phyloP scores from a whole-genome alignment of 495 filamentous ascomycete species.

The Xylaria longipes region DNA sequence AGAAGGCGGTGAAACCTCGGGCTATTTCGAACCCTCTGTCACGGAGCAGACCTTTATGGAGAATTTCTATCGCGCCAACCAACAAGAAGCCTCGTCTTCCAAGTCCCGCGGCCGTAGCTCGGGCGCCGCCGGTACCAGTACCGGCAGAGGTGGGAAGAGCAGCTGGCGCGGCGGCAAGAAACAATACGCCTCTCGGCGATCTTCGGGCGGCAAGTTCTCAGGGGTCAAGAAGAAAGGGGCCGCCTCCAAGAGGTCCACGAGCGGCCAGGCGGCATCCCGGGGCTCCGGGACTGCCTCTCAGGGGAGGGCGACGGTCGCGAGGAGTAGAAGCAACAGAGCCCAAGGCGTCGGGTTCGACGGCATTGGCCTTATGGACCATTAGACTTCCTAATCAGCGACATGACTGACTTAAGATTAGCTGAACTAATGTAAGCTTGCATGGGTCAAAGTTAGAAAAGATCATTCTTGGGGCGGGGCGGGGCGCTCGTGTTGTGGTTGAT shows the following conservation, averaged over 20 bases:
- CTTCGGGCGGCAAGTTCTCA: constrained; percentile 35
- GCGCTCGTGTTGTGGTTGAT: background rate
- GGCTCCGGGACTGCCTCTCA: constrained; percentile 22
- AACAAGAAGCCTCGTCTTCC: constrained; percentile 25
- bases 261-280: constrained; percentile 27
- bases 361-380: constrained; percentile 41
- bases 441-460: background rate
- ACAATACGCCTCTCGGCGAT: constrained; percentile 28
- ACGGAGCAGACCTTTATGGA: constrained; percentile 42
- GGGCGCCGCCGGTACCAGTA: constrained; percentile 26
- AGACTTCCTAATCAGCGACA: background rate
- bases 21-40: constrained; percentile 52
- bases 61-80: constrained; percentile 15
- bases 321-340: constrained; percentile 28
- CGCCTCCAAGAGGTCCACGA: constrained; percentile 26
- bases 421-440: background rate
- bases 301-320: constrained; percentile 9
- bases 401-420: background rate
- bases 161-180: constrained; percentile 35
- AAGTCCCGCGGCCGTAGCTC: constrained; percentile 25
- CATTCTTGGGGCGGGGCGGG: background rate
- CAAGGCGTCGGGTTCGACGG: constrained; percentile 31
- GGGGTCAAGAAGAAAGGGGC: constrained; percentile 43
- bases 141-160: constrained; percentile 21
- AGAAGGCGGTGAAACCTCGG: constrained; percentile 44